phyloP scores from a whole-genome alignment of 257 asterid genomes.

The Jacaranda copaia region DNA sequence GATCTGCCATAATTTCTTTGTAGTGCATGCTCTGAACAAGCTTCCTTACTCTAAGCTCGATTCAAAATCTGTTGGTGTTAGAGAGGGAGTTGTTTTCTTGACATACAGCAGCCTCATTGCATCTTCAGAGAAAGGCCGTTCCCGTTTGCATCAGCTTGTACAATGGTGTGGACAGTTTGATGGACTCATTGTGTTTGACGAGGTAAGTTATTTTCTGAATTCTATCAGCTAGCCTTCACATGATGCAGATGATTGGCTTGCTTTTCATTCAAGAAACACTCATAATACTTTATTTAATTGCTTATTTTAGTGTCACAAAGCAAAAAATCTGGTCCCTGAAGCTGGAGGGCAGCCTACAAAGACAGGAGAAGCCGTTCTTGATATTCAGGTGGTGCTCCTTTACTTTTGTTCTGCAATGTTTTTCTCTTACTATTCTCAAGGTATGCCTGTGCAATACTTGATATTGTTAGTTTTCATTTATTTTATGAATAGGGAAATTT shows the following conservation, averaged over 20 bases:
- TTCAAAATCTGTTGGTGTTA: constrained; percentile 82
- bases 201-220: constrained; percentile 57
- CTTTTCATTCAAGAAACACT: constrained; percentile 37
- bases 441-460: constrained; percentile 15
- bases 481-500: constrained; percentile 24
- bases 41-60: constrained; percentile 98
- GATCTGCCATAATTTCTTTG: constrained; percentile 44
- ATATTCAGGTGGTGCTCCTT: constrained; percentile 77
- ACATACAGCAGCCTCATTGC: constrained; percentile 99
- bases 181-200: constrained; percentile 93
- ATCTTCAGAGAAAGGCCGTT: constrained; percentile 96
- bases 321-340: constrained; percentile 97
- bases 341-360: constrained; percentile 95
- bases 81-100: constrained; percentile 93
- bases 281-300: constrained; percentile 26
- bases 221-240: constrained; percentile 30
- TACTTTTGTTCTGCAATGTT: constrained; percentile 30
- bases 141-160: constrained; percentile 94
- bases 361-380: constrained; percentile 99
- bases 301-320: constrained; percentile 90
- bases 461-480: constrained; percentile 16
- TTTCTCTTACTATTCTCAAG: constrained; percentile 11
- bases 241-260: constrained; percentile 20
- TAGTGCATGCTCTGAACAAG: constrained; percentile 98
- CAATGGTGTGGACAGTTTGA: constrained; percentile 93